phyloP scores from a whole-genome alignment of 1,139 yeast species.

The Geotrichum citri-aurantii region DNA sequence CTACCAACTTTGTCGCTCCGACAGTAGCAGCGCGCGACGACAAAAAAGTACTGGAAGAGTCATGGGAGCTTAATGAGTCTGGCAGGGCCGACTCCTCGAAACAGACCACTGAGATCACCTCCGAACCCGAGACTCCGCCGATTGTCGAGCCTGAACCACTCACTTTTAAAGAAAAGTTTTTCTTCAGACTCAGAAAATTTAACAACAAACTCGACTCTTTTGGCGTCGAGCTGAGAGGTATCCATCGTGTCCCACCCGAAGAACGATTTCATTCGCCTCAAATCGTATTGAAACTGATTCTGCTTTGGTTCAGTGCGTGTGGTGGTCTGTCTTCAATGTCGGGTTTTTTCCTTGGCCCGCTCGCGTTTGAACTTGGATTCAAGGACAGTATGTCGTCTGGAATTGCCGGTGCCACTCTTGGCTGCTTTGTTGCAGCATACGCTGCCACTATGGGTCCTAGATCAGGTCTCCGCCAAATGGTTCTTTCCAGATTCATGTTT shows the following conservation, averaged over 20 bases:
- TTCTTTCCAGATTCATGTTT: conserved; percentile 67
- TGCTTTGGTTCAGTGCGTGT: conserved; percentile 78
- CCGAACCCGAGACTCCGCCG: background rate
- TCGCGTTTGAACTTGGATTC: conserved; percentile 61
- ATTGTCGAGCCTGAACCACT: background rate
- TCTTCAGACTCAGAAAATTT: conserved; percentile 24
- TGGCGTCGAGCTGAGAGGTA: conserved; percentile 76
- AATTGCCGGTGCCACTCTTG: conserved; percentile 54
- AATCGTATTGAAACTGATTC: conserved; percentile 56
- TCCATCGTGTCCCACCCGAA: conserved; percentile 66
- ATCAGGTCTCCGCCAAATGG: conserved; percentile 85
- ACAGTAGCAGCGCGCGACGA: background rate
- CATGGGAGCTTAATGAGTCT: conserved; percentile 3
- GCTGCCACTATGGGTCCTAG: conserved; percentile 82
- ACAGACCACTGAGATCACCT: background rate
- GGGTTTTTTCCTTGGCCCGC: conserved; percentile 67
- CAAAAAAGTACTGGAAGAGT: background rate
- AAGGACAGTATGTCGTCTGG: conserved; percentile 58
- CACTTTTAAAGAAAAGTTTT: background rate
- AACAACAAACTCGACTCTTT: conserved; percentile 41
- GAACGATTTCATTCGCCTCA: conserved; percentile 45
- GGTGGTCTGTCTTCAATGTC: conserved; percentile 86
- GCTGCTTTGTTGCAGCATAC: conserved; percentile 67
- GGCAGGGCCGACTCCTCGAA: background rate
- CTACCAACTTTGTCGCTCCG: background rate